These are phyloP conservation scores for Kazachstania sp. DNA, from an alignment of 1,139 yeast species.

Conservation along the genomic window DNA sequence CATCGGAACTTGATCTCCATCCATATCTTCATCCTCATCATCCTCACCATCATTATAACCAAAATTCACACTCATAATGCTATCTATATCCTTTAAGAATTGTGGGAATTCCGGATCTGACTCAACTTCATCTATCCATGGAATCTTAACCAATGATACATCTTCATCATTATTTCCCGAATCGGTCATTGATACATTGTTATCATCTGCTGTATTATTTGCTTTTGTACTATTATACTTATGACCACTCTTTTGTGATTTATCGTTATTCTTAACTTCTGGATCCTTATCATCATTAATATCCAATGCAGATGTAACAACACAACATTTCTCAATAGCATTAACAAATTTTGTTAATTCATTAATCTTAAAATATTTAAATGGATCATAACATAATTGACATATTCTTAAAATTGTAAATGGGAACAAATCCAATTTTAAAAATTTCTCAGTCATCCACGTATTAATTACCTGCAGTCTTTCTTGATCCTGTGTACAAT, in stretches of 20 bases:
- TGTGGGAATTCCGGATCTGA: slow-evolving; percentile 14
- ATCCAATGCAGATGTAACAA: slow-evolving; percentile 11
- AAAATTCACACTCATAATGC: slow-evolving; percentile 25
- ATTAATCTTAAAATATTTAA: slow-evolving; percentile 21
- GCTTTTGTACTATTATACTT: slow-evolving; percentile 7
- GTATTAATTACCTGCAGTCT: slow-evolving; percentile 12
- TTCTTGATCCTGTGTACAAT: slow-evolving; percentile 6
- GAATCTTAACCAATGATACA: slow-evolving; percentile 35
- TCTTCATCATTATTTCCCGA: slow-evolving; percentile 20
- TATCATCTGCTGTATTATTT: no score
- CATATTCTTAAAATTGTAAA: slow-evolving; percentile 29
- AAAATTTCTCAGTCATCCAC: slow-evolving; percentile 11
- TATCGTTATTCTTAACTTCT: slow-evolving; percentile 1
- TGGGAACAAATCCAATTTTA: slow-evolving; percentile 17
- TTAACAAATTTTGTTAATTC: slow-evolving; percentile 26
- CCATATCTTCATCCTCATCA: slow-evolving; percentile 18
- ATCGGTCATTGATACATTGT: not conserved
- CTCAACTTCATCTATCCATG: slow-evolving; percentile 36
- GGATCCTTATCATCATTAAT: not conserved
- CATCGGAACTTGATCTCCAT: slow-evolving; percentile 7
- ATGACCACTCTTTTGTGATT: slow-evolving; percentile 4
- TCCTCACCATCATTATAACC: slow-evolving; percentile 29
- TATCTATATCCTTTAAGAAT: slow-evolving; percentile 29
- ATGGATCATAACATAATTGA: slow-evolving; percentile 30
- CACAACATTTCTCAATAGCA: slow-evolving; percentile 24